Evolutionary conservation across 2,329 filamentous ascomycete species (phyloP).

Genomic region (Cordyceps pruinosa): DNA sequence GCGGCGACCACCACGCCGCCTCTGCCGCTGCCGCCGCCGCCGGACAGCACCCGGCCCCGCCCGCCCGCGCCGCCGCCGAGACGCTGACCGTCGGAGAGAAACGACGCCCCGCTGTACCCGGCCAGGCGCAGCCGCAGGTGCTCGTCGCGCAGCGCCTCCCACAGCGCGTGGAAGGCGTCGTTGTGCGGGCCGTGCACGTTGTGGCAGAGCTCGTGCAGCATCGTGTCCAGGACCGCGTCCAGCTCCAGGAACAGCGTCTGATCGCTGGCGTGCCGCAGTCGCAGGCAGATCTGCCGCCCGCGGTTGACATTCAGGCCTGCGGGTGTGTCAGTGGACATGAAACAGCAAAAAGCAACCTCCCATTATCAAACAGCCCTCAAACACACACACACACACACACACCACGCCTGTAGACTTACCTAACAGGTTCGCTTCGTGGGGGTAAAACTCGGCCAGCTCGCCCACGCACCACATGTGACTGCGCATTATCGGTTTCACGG

Average conservation of each 20-base stretch:
- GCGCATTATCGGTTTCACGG: conserved; percentile 93
- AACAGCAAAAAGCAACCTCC: background rate
- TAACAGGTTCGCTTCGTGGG: conserved; percentile 63
- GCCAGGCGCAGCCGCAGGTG: conserved; percentile 68
- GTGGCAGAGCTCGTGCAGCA: conserved; percentile 92
- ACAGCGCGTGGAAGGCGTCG: conserved; percentile 72
- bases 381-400: no score
- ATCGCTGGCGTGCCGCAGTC: conserved; percentile 71
- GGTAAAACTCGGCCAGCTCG: conserved; percentile 79
- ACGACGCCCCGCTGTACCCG: conserved; percentile 87
- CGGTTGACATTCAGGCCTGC: conserved; percentile 68
- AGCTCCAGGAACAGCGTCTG: conserved; percentile 69
- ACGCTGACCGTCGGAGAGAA: conserved; percentile 66
- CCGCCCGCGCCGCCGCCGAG: conserved; percentile 53
- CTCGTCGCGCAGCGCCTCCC: conserved; percentile 85
- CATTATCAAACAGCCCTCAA: no score
- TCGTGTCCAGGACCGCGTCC: conserved; percentile 78
- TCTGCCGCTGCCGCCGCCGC: background rate
- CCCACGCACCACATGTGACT: conserved; percentile 74
- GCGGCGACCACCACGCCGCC: background rate
- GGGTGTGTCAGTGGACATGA: background rate
- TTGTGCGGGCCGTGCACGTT: conserved; percentile 81
- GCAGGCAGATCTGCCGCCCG: conserved; percentile 73
- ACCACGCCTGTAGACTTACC: conserved; percentile 41
- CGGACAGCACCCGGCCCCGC: conserved; percentile 60